Evolutionary conservation across 768 basidiomycete genomes (phyloP).

Genomic region (Tylopilus plumbeoviolaceoides): DNA sequence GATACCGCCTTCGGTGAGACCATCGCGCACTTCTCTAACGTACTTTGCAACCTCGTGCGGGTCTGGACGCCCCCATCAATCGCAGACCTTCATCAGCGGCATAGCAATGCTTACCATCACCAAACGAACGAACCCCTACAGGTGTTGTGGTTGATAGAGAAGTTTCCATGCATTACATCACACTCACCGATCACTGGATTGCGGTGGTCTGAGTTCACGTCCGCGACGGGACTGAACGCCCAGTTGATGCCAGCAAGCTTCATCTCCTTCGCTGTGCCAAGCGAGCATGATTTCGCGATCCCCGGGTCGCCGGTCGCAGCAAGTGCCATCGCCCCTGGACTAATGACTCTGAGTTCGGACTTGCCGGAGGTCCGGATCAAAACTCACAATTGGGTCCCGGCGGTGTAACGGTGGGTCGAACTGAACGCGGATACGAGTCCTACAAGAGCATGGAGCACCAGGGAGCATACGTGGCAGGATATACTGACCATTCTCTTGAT

Average conservation of each 20-base stretch:
- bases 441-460: conserved; percentile 18
- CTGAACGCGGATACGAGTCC: conserved; percentile 71
- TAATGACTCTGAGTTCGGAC: conserved; percentile 21
- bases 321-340: conserved; percentile 73
- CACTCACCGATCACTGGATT: conserved; percentile 68
- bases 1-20: conserved; percentile 45
- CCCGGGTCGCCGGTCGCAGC: conserved; percentile 48
- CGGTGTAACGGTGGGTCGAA: conserved; percentile 33
- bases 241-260: conserved; percentile 64
- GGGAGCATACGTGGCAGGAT: not conserved
- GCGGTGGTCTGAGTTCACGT: conserved; percentile 64
- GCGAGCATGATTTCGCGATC: conserved; percentile 43
- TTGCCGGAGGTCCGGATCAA: not conserved
- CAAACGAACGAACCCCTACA: conserved; percentile 64
- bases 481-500: conserved; percentile 66
- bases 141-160: not conserved
- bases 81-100: not conserved
- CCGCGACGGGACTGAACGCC: conserved; percentile 67
- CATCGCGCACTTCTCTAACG: conserved; percentile 43
- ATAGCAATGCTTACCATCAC: conserved; percentile 45
- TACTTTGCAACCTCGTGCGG: conserved; percentile 48
- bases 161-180: not conserved
- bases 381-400: conserved; percentile 67
- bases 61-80: conserved; percentile 35
- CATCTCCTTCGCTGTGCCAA: conserved; percentile 54